Conservation (phyloP, 2,329 filamentous ascomycete genomes). For the Torrubiella hemipterigena region DNA sequence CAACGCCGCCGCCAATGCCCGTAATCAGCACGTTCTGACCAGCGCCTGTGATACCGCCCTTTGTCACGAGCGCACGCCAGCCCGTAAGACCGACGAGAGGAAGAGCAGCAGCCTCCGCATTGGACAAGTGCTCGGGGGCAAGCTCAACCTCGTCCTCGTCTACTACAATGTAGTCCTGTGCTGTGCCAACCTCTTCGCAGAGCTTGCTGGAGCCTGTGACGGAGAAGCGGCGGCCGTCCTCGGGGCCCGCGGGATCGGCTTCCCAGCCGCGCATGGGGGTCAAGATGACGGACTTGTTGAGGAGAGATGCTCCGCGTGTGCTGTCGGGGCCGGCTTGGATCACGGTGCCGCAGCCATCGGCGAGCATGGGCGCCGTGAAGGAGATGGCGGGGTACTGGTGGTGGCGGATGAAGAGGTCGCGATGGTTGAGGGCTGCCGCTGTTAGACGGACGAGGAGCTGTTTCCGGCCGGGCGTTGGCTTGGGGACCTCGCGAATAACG, state of each 20-base stretch:
- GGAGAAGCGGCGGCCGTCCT: slow-evolving; percentile 43
- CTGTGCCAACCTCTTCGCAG: slow-evolving; percentile 52
- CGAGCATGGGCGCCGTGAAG: slow-evolving; percentile 66
- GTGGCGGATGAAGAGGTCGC: slow-evolving; percentile 88
- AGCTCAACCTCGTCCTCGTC: slow-evolving; percentile 62
- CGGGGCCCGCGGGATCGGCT: slow-evolving; percentile 58
- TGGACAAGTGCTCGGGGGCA: slow-evolving; percentile 58
- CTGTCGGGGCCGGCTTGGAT: slow-evolving; percentile 44
- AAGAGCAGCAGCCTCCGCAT: slow-evolving; percentile 69
- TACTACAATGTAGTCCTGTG: slow-evolving; percentile 62
- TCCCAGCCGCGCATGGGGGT: slow-evolving; percentile 73
- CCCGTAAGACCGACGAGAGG: slow-evolving; percentile 78
- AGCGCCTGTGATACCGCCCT: slow-evolving; percentile 50
- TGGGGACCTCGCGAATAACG: slow-evolving; percentile 46
- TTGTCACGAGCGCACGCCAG: slow-evolving; percentile 76
- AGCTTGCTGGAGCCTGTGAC: slow-evolving; percentile 59
- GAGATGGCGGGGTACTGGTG: slow-evolving; percentile 80
- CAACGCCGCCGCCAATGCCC: slow-evolving; percentile 87
- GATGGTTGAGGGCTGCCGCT: slow-evolving; percentile 82
- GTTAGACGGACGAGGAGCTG: slow-evolving; percentile 67
- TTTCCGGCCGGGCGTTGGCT: slow-evolving; percentile 48
- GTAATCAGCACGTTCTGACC: slow-evolving; percentile 75
- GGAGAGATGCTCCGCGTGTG: slow-evolving; percentile 22
- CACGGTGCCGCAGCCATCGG: slow-evolving; percentile 73
- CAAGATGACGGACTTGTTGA: slow-evolving; percentile 61